Evolutionary conservation across 305 asterid species (phyloP).

Genomic region (Fraxinus baroniana): DNA sequence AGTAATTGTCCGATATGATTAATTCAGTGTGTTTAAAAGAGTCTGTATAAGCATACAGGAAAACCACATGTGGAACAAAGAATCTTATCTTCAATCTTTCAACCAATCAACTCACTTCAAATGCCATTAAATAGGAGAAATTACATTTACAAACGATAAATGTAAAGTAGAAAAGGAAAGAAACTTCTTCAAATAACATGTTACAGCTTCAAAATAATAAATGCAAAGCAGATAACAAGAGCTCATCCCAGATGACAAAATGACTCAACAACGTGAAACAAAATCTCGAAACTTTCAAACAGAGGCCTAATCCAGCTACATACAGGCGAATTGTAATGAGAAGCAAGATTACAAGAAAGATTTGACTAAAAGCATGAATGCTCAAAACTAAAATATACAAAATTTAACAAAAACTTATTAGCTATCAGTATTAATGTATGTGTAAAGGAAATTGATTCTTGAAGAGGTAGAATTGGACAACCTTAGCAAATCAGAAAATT

Average conservation of each 20-base stretch:
- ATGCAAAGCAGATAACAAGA: neutral
- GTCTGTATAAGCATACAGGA: neutral
- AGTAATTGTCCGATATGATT: neutral
- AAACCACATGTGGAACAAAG: neutral
- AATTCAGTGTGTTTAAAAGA: neutral
- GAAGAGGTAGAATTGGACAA: too few relatives aligned
- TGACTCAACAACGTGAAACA: constrained; percentile 7
- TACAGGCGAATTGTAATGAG: neutral
- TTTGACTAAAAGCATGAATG: neutral
- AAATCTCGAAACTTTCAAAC: neutral
- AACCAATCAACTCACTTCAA: neutral
- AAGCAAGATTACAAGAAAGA: neutral
- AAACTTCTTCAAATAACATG: constrained; percentile 1
- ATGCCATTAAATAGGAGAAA: neutral
- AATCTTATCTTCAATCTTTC: neutral
- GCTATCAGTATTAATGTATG: neutral
- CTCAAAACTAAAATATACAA: neutral
- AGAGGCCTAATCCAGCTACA: neutral
- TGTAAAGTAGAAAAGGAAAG: neutral
- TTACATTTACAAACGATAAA: neutral
- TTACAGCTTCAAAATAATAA: neutral
- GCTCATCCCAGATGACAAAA: neutral
- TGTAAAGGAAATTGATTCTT: too few relatives aligned
- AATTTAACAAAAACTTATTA: neutral
- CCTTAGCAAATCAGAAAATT: too few relatives aligned